Base-by-base conservation (phyloP, 116 monocot species). In the Cymodocea nodosa region DNA sequence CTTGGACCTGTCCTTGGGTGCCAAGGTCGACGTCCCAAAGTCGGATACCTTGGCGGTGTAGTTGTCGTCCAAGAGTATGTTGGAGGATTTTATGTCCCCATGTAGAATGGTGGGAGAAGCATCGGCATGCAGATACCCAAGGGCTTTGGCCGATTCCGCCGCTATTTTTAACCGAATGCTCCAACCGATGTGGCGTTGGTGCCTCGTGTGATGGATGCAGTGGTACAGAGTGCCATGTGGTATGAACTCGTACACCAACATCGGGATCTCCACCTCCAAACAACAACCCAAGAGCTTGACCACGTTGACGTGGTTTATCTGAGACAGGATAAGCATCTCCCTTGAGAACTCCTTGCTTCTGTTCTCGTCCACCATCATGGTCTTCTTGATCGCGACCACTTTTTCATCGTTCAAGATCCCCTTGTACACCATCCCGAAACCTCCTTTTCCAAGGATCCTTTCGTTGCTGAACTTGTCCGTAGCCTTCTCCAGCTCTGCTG, bases 21-120 rank as follows among this genome's bases (percentile, higher is more conserved):
- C 79, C 14, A 76, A n/a, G 17, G 70, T 73, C 2, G 83, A 83
- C 1, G 75, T 76, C 13, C 83, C 76, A 22, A 79, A 82, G 57
- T 78, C 82, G 2, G 82, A 77, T 2, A 78, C 75, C 23, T 78
- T 83, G 0, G 82, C 78, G 1, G 44, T 68, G 23, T 68, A 60
- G 52, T 72, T 64, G 11, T 75, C 72, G 20, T 78, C 78, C 2
- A 82, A 36, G 1, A 83, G 78, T 30, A 83, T 76, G 63, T 83
- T 83, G 7, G 76, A 72, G 16, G 83, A 73, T 62, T 83, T 79
- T 16, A 83, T 70, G 22, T 83, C 84, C 2, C 80, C 59, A 61
- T 83, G 83, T 54, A 83, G 62, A 14, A 83, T 76, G 0, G 76
- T 61, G 57, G 78, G 69, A 1, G 83, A 70, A 1, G 73, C 79